phyloP scores from a whole-genome alignment of 805 yeast species.

The Candida piceae region DNA sequence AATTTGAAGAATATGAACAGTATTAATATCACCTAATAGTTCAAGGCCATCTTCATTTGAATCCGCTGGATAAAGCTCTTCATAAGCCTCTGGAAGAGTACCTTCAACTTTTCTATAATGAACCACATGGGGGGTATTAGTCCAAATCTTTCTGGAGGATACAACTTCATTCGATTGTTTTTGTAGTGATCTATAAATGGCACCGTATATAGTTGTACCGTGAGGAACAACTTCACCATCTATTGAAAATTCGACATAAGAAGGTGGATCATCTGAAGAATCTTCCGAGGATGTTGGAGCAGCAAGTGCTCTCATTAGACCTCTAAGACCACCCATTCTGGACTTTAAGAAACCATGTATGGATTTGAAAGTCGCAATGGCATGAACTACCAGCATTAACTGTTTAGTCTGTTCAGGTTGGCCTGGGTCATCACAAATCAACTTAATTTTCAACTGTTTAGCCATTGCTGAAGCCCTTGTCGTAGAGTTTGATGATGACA shows the following conservation, averaged over 20 bases:
- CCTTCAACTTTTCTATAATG: conserved; percentile 39
- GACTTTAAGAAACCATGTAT: conserved; percentile 43
- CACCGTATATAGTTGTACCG: conserved; percentile 74
- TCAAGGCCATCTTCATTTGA: conserved; percentile 24
- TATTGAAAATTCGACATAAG: conserved; percentile 50
- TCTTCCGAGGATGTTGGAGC: conserved; percentile 6
- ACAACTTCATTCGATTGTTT: conserved; percentile 33
- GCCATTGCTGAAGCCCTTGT: conserved; percentile 58
- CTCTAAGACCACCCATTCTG: conserved; percentile 31
- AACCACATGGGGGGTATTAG: conserved; percentile 44
- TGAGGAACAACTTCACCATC: conserved; percentile 54
- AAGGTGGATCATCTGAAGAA: conserved; percentile 19
- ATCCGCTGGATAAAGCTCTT: conserved; percentile 28
- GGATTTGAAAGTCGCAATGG: conserved; percentile 54
- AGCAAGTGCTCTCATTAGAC: conserved; percentile 19
- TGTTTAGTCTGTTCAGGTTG: conserved; percentile 23
- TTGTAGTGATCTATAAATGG: conserved; percentile 50
- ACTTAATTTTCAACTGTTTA: conserved; percentile 59
- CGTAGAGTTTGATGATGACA: conserved; percentile 10
- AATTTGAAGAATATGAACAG: conserved; percentile 40
- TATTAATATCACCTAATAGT: conserved; percentile 27
- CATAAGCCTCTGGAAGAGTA: conserved; percentile 21
- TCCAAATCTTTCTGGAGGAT: conserved; percentile 54
- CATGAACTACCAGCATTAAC: conserved; percentile 48
- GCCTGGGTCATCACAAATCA: conserved; percentile 36